These are phyloP conservation scores for Akanthomyces muscarius DNA, from an alignment of 2,329 filamentous ascomycete species.

Conservation along the genomic window DNA sequence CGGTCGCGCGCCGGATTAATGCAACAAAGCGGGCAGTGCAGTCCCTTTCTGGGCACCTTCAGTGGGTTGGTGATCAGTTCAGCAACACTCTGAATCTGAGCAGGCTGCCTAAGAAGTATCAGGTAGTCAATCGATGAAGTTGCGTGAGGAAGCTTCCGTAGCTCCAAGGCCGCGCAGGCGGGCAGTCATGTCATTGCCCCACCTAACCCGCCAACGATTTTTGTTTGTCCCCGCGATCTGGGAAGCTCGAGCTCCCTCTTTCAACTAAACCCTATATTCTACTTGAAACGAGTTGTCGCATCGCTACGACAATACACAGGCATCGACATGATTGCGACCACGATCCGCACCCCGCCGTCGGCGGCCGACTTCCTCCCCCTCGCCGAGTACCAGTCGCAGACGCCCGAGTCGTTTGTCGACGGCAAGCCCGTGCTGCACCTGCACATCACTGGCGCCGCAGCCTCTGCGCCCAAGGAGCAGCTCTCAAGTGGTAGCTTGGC, in stretches of 20 bases:
- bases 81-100: neutral
- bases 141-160: neutral
- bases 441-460: constrained; percentile 53
- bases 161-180: neutral
- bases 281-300: neutral
- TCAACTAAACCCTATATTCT: constrained; percentile 17
- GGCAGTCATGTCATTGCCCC: constrained; percentile 15
- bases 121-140: neutral
- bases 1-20: neutral
- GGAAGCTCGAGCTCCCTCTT: constrained; percentile 12
- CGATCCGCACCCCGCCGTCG: constrained; percentile 54
- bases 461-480: constrained; percentile 54
- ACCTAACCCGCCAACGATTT: constrained; percentile 1
- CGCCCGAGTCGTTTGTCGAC: constrained; percentile 67
- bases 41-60: too few relatives aligned
- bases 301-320: neutral
- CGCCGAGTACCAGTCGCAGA: constrained; percentile 66
- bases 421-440: constrained; percentile 69
- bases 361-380: constrained; percentile 60
- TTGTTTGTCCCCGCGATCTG: neutral
- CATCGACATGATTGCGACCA: constrained; percentile 42
- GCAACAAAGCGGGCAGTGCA: too few relatives aligned
- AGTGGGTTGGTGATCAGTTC: neutral
- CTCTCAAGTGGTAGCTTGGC: constrained; percentile 44
- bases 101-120: neutral